Percentiles rank a stretch among this genome's conserved stretches.
phyloP scores from a whole-genome alignment of 139 green algal species.

The Pseudopediastrum boryanum region DNA sequence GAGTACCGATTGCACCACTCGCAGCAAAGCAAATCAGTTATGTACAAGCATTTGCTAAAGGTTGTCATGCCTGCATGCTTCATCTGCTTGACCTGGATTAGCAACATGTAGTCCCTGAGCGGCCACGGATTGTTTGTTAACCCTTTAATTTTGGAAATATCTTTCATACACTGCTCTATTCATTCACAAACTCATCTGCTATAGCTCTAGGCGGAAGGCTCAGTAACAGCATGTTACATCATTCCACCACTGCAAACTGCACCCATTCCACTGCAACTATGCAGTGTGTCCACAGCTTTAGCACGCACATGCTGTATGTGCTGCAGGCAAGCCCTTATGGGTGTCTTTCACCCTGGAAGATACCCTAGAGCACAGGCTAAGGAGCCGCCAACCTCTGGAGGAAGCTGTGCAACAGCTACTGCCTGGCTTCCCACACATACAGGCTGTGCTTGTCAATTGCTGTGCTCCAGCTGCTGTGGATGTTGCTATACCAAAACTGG shows the following conservation, averaged over 20 bases:
- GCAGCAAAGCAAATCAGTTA: too few species aligned
- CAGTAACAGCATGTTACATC: neutral
- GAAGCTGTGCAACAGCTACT: slow-evolving; percentile 27
- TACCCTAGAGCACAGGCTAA: slow-evolving; percentile 27
- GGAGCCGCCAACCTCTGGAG: slow-evolving; percentile 50
- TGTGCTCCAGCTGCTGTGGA: slow-evolving; percentile 41
- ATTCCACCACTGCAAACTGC: neutral
- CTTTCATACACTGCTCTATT: neutral
- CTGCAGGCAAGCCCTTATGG: slow-evolving; percentile 54
- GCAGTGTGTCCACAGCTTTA: neutral
- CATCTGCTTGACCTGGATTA: too few species aligned
- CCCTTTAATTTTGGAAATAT: neutral
- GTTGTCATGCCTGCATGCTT: too few species aligned
- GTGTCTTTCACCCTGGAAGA: slow-evolving; percentile 67
- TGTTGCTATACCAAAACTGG: slow-evolving; percentile 53
- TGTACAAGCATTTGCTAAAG: too few species aligned
- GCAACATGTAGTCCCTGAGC: too few species aligned
- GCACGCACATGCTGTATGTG: neutral
- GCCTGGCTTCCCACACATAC: neutral
- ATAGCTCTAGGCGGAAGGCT: neutral
- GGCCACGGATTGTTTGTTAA: too few species aligned
- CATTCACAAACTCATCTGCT: neutral
- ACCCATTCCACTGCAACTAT: neutral
- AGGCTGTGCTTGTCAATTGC: slow-evolving; percentile 52
- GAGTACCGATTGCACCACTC: too few species aligned